Conservation (phyloP, 345 rosid species). For the Microcos paniculata region DNA sequence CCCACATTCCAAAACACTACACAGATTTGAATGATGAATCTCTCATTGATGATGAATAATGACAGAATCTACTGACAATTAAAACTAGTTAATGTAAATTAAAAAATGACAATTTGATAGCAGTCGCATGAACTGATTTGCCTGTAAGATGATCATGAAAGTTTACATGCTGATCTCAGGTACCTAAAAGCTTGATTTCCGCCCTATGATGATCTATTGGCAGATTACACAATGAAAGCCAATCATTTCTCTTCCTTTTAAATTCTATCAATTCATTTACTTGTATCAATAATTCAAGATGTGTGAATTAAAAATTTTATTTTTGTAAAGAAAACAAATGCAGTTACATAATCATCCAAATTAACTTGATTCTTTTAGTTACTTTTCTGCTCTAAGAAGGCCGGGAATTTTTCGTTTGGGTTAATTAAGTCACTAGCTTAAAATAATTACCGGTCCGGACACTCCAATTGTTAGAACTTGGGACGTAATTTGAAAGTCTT, state of each 20-base stretch:
- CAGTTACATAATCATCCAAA: too few relatives aligned
- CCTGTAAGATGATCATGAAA: not conserved
- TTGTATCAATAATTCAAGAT: too few relatives aligned
- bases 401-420: too few relatives aligned
- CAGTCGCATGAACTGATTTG: not conserved
- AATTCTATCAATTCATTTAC: not conserved
- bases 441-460: too few relatives aligned
- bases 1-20: not conserved
- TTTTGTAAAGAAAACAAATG: too few relatives aligned
- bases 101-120: not conserved
- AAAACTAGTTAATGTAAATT: not conserved
- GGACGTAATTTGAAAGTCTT: too few relatives aligned
- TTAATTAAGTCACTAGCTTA: too few relatives aligned
- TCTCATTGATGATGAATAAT: not conserved
- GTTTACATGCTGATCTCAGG: not conserved
- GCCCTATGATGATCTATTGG: not conserved
- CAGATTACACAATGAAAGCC: not conserved
- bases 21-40: not conserved
- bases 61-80: not conserved
- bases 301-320: too few relatives aligned
- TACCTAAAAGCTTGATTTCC: not conserved
- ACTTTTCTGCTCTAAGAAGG: too few relatives aligned
- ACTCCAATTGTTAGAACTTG: too few relatives aligned
- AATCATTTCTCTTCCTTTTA: not conserved
- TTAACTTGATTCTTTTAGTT: too few relatives aligned